Base-by-base conservation (phyloP, 2,329 filamentous ascomycete species). In the Colletotrichum sp. region DNA sequence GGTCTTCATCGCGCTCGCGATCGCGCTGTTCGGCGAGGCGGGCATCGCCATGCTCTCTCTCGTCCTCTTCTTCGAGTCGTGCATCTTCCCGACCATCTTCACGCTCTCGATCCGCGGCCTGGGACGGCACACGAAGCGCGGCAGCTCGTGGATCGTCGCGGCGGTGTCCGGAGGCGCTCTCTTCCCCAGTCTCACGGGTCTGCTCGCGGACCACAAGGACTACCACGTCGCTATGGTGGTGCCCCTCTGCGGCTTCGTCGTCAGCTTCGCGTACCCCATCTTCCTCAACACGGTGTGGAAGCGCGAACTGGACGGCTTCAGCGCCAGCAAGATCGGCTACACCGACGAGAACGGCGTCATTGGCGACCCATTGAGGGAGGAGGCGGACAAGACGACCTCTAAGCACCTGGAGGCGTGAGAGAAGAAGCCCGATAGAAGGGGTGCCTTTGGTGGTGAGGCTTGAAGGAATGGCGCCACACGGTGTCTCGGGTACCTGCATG, bases 71-170 rank as follows among this genome's bases (percentile, higher is more conserved):
- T 91, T 90, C 82, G 90, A 90, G 81, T 89, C 86, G 2, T 91
- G 89, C 55, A 92, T 92, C 78, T 90, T 92, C 71, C 89, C 90
- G 1, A 91, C 89, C 44, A 92, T 92, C 78, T 90, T 92, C 68
- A 90, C 90, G 0, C 84, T 92, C 6, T 73, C 71, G 15, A 90
- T 92, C 81, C 86, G 90, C 13, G 90, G 90, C 1, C 85, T 92
- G 2, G 90, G 90, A 21, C 87, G 88, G 30, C 88, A 91, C 83
- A 89, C 87, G 18, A 92, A 92, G 83, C 83, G 86, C 60, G 90
- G 90, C 7, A 87, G 87, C 3, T 88, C 88, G 2, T 76, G 69
- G 69, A 76, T 77, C 16, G 26, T 78, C 7, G 75, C 60, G 13
- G 15, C 24, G 18, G 74, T 75, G 21, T 60, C 18, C 12, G 70